Evolutionary conservation across 2,329 filamentous ascomycete genomes (phyloP), one percentile per base, ranked within the genome.

Genomic region (Penicillium nordicum): DNA sequence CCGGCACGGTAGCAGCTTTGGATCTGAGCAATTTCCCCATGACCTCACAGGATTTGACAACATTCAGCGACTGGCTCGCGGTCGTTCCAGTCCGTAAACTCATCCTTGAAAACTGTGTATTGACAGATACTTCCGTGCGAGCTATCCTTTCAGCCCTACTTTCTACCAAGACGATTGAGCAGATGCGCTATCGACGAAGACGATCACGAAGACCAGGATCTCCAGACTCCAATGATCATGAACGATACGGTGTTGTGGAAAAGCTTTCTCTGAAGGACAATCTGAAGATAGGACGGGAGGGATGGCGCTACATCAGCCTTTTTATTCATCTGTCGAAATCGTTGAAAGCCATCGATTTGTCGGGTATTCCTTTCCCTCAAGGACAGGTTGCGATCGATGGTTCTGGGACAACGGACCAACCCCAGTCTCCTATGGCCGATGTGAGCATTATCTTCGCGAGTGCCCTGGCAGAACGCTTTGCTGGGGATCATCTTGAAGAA

Each of bases 241-340:
- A 75, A 57, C 67, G 67, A 47, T 72, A 75, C 46, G 92, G 92
- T 16, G 85, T 95, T 1, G 84, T 97, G 5, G 92, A 97, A 76
- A 89, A 91, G 59, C 77, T 99, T 7, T 88, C 90, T 1, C 76
- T 99, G 41, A 96, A 95, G 75, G 91, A 95, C 74, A 97, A 97
- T 70, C 75, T 80, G 1, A 93, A 92, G 67, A 87, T 97, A 57
- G 89, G 90, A 0, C 80, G 82, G 0, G 88, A 95, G 61, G 94
- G 93, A 16, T 99, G 94, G 94, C 92, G 88, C 67, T 86, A 97
- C 69, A 86, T 97, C 55, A 88, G 88, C 40, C 79, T 96, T 7
- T 99, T 97, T 70, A 81, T 96, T 50, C 90, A 96, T 74, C 87
- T 97, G 79, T 96, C 90, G 65, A 87, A 86, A 59, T 92, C 92